Percentiles rank a stretch among this genome's conserved stretches.
Conservation (phyloP, 805 yeast genomes). For the Zygoascus bituminiphila region DNA sequence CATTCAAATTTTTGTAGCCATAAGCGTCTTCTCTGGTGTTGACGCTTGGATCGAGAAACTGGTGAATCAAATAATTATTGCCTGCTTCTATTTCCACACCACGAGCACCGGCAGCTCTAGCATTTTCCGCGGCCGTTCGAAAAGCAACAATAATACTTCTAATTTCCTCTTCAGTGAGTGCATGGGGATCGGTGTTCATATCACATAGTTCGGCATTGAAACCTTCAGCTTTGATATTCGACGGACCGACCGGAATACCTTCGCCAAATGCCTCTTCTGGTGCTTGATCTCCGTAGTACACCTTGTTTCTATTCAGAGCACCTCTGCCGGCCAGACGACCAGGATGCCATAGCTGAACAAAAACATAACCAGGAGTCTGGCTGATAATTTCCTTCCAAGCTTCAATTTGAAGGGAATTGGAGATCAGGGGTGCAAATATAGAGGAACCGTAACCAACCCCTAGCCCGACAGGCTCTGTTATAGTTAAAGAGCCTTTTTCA, state of each 20-base stretch:
- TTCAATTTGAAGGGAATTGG: conserved; percentile 1
- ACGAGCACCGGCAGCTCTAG: conserved; percentile 49
- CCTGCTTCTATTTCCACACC: conserved; percentile 62
- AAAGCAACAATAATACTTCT: conserved; percentile 35
- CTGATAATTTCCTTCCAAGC: conserved; percentile 48
- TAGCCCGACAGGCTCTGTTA: neutral
- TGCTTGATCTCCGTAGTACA: neutral
- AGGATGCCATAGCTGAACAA: conserved; percentile 36
- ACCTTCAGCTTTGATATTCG: neutral
- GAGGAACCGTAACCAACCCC: neutral
- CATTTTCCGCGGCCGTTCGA: conserved; percentile 42
- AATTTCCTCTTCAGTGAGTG: conserved; percentile 35
- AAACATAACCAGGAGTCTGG: conserved; percentile 29
- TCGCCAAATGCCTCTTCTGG: neutral
- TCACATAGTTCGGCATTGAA: neutral
- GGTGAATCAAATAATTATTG: conserved; percentile 48
- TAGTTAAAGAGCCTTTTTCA: neutral
- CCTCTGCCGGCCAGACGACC: conserved; percentile 28
- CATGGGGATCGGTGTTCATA: conserved; percentile 15
- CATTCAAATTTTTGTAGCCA: conserved; percentile 29
- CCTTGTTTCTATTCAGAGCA: neutral
- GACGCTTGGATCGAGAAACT: conserved; percentile 38
- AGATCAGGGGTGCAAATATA: neutral
- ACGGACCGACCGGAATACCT: neutral
- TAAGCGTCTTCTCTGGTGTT: conserved; percentile 54